Evolutionary conservation across 306 rosid species (phyloP), one percentile per base, ranked within the genome.

Genomic region (Psophocarpus tetragonolobus): DNA sequence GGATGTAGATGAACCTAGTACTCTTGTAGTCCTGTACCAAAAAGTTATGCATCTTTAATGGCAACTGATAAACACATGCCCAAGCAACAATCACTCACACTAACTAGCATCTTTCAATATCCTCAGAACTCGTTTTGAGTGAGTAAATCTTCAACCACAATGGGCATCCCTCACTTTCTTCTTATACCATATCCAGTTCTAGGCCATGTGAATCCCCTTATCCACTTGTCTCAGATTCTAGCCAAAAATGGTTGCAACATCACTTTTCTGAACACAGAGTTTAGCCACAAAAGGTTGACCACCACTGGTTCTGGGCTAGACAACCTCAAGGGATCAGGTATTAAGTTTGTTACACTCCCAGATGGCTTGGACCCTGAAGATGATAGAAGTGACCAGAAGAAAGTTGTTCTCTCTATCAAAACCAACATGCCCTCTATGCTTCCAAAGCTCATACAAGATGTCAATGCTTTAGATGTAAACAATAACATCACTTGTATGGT

Each of bases 181-280:
- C 80, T 54, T 14, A 0, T 88, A 23, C 87, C 86, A 18, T 60
- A 9, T 67, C 91, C 86, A 3, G 77, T 81, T 23, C 84, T 74
- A 71, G 91, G 91, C 21, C 91, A 85, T 62, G 84, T 88, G n/a
- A 85, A 80, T 21, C 79, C 89, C 73, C 50, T 88, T 12, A 67
- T 85, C 64, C 67, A 66, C 8, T 64, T 88, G 51, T 83, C 87
- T 42, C 71, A 81, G 0, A 26, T 82, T 35, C 30, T 85, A n/a
- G 70, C 57, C 2, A 29, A 77, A 58, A 74, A 70, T 64, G 89
- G 91, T 11, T 67, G 76, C 76, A 81, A 78, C 21, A 57, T 85
- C 86, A 80, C 86, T 17, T 80, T 85, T 51, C 71, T 85, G 1
- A 74, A 83, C 73, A 77, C 84, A 12, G 83, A 83, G 2, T 69